Base-by-base conservation (phyloP, 352 stramenopile species). In the Albugo candida region DNA sequence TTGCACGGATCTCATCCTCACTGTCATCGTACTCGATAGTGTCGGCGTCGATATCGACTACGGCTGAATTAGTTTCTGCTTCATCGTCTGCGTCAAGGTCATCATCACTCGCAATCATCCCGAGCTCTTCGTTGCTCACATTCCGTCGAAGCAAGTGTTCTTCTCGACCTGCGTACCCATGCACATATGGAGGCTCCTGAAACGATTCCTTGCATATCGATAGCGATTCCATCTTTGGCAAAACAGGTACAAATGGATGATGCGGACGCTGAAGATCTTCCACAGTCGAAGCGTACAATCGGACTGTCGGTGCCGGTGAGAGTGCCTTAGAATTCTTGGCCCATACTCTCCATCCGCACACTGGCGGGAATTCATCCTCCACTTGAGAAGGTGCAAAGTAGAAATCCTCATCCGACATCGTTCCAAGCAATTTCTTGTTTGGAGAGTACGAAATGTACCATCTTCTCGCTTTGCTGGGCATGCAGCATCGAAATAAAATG, bases 361-460 rank as follows among this genome's bases (percentile, higher is more conserved):
- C 65, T 3, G 79, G 76, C 17, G 79, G 79, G 38, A 59, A 59
- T 44, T 92, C 79, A 45, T 87, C 70, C 44, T 89, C 75, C 44
- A 87, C 64, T 41, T 84, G 70, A 44, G 66, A 87, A 47, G 73
- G 63, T 36, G 83, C 75, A 58, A 85, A 89, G 53, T 92, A 92
- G 48, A 74, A 92, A 45, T 92, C 79, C 47, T 87, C 79, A 50
- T 92, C 79, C 24, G 73, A 83, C 58, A 84, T 72, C 16, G 79
- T 92, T 27, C 79, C 79, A 21, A 89, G 63, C 20, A 85, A 57
- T 38, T 65, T 85, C 52, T 83, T 83, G 69, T 92, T 85, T 5
- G 75, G 71, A 18, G 94, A 95, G 60, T 97, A 94, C 41, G 86
- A 97, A 48, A 99, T 93, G 63, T 98, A 99, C 94, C 94, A 99